Evolutionary conservation across 2,329 filamentous ascomycete genomes (phyloP).

Genomic region (Boeremia lycopersici): DNA sequence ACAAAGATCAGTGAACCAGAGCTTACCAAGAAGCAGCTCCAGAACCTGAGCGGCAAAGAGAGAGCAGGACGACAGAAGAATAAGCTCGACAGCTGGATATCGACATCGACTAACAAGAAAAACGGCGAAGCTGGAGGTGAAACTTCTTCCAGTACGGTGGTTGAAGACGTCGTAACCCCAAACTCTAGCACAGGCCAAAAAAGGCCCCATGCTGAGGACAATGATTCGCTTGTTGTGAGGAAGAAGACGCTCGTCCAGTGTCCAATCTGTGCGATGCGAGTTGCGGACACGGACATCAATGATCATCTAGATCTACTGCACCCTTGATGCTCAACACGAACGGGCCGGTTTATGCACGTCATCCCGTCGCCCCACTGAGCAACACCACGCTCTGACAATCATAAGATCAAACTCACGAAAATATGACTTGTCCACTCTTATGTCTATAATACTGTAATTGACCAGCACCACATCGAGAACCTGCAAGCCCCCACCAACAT

Average conservation of each 20-base stretch:
- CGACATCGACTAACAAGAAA: constrained; percentile 21
- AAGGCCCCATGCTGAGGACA: constrained; percentile 17
- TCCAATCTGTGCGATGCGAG: constrained; percentile 44
- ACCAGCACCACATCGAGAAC: background rate
- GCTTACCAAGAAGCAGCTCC: constrained; percentile 50
- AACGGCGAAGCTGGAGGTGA: constrained; percentile 16
- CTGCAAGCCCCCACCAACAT: background rate
- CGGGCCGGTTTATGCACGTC: constrained; percentile 17
- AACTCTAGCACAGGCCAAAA: constrained; percentile 24
- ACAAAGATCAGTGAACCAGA: constrained; percentile 51
- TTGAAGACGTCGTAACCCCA: constrained; percentile 6
- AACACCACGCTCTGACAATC: background rate
- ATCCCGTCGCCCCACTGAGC: constrained; percentile 9
- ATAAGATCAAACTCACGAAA: background rate
- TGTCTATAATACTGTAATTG: no score
- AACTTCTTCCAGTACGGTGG: constrained; percentile 16
- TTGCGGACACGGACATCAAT: constrained; percentile 47
- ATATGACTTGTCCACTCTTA: background rate
- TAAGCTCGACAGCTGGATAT: constrained; percentile 52
- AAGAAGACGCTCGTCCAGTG: constrained; percentile 43
- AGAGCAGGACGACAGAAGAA: constrained; percentile 53
- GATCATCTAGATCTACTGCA: constrained; percentile 48
- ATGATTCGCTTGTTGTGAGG: constrained; percentile 16
- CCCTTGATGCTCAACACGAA: constrained; percentile 15
- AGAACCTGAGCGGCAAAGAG: constrained; percentile 47